phyloP scores from a whole-genome alignment of 163 green algal genomes.

The Prototheca wickerhamii region DNA sequence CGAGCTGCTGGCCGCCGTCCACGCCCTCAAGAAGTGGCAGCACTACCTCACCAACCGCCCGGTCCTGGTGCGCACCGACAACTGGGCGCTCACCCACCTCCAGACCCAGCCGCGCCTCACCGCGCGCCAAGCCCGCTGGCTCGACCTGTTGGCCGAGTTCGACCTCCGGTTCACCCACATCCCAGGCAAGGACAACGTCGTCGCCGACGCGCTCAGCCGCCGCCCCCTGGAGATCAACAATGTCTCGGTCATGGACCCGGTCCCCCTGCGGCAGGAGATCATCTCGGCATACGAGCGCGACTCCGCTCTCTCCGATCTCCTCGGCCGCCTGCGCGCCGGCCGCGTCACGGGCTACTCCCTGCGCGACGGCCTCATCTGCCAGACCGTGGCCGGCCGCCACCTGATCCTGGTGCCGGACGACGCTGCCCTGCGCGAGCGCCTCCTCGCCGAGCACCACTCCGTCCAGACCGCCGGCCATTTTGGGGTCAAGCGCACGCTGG shows the following conservation, averaged over 20 bases:
- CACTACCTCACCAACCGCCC: constrained; percentile 22
- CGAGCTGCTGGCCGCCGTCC: constrained; percentile 33
- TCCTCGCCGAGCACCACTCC: constrained; percentile 2
- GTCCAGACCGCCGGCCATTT: constrained; percentile 4
- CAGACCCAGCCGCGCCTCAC: constrained; percentile 15
- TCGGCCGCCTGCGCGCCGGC: neutral
- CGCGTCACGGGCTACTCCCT: neutral
- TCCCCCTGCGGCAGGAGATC: neutral
- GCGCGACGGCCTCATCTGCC: neutral
- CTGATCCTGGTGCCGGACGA: neutral
- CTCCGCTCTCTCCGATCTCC: neutral
- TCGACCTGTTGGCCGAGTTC: constrained; percentile 14
- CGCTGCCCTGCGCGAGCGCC: constrained; percentile 6
- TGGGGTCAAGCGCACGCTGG: neutral
- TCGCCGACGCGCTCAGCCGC: constrained; percentile 20
- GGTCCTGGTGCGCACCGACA: constrained; percentile 33
- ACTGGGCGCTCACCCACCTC: constrained; percentile 21
- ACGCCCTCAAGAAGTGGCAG: constrained; percentile 15
- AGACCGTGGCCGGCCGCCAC: neutral
- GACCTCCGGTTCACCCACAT: constrained; percentile 13
- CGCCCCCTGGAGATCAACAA: neutral
- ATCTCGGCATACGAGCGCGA: neutral
- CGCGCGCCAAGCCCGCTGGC: constrained; percentile 29
- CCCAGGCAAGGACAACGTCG: constrained; percentile 20
- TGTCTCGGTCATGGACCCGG: neutral